Percentiles rank a stretch among this genome's conserved stretches.
Evolutionary conservation across 2,329 filamentous ascomycete genomes (phyloP).

Genomic region (Trichoderma simmonsii): DNA sequence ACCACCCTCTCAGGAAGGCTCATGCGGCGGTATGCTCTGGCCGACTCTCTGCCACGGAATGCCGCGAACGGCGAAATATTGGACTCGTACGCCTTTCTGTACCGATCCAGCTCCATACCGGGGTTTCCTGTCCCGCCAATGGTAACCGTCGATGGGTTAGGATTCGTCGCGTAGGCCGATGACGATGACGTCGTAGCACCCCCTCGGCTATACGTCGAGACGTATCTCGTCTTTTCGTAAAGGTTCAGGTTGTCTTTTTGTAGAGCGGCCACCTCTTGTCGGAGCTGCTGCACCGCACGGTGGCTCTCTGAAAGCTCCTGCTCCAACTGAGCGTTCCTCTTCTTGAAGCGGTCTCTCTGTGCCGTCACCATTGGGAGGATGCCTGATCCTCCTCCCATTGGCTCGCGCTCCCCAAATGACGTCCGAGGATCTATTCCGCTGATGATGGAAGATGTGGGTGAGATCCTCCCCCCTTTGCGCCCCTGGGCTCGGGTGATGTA

Average conservation of each 20-base stretch:
- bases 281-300: conserved; percentile 75
- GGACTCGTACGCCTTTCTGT: conserved; percentile 88
- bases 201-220: conserved; percentile 84
- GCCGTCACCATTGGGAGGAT: conserved; percentile 98
- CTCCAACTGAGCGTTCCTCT: conserved; percentile 88
- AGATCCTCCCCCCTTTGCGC: conserved; percentile 66
- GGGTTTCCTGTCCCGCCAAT: conserved; percentile 55
- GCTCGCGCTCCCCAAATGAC: conserved; percentile 50
- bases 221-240: conserved; percentile 96
- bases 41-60: conserved; percentile 89
- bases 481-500: conserved; percentile 67
- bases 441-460: conserved; percentile 96
- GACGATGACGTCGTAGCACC: conserved; percentile 58
- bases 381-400: conserved; percentile 72
- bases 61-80: conserved; percentile 95
- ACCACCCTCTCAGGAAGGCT: conserved; percentile 85
- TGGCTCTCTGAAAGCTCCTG: conserved; percentile 84
- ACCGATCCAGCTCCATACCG: conserved; percentile 73
- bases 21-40: conserved; percentile 89
- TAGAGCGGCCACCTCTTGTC: conserved; percentile 85
- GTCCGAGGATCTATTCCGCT: conserved; percentile 81
- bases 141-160: conserved; percentile 70
- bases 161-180: conserved; percentile 65
- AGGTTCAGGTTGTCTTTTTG: conserved; percentile 95
- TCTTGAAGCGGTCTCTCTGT: conserved; percentile 96